Conservation (phyloP, 2,329 filamentous ascomycete genomes). For the Ceratocystis albifundus region DNA sequence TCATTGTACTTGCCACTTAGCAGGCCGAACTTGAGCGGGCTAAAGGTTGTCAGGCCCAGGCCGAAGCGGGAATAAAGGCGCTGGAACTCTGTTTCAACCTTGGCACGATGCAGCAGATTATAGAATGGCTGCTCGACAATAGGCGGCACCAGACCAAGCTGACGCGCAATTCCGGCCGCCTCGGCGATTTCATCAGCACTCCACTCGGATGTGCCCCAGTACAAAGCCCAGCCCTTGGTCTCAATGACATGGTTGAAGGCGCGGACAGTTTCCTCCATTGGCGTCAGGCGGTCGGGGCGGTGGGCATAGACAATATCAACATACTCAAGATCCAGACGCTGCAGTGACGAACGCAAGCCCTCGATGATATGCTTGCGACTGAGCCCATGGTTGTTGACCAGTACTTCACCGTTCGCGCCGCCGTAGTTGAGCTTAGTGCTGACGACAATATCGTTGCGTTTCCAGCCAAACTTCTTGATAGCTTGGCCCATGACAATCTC, state of each 20-base stretch:
- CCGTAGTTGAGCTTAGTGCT: constrained; percentile 60
- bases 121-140: constrained; percentile 58
- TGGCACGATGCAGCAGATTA: constrained; percentile 50
- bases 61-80: constrained; percentile 49
- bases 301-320: constrained; percentile 61
- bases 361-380: constrained; percentile 60
- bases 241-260: constrained; percentile 49
- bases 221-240: constrained; percentile 50
- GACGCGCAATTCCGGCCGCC: constrained; percentile 44
- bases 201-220: constrained; percentile 65
- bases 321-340: constrained; percentile 46
- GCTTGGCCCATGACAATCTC: constrained; percentile 52
- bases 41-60: constrained; percentile 50
- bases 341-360: constrained; percentile 48
- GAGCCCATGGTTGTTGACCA: constrained; percentile 55
- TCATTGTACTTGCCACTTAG: constrained; percentile 56
- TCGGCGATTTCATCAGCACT: constrained; percentile 52
- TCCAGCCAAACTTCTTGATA: constrained; percentile 49
- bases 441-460: constrained; percentile 49
- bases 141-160: constrained; percentile 49
- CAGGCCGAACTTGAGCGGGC: constrained; percentile 47
- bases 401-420: constrained; percentile 45
- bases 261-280: constrained; percentile 59
- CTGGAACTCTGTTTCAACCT: constrained; percentile 52
- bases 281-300: constrained; percentile 54